Evolutionary conservation across 2,329 filamentous ascomycete species (phyloP), one percentile per base, ranked within the genome.

Genomic region (Cladobotryum mycophilum): DNA sequence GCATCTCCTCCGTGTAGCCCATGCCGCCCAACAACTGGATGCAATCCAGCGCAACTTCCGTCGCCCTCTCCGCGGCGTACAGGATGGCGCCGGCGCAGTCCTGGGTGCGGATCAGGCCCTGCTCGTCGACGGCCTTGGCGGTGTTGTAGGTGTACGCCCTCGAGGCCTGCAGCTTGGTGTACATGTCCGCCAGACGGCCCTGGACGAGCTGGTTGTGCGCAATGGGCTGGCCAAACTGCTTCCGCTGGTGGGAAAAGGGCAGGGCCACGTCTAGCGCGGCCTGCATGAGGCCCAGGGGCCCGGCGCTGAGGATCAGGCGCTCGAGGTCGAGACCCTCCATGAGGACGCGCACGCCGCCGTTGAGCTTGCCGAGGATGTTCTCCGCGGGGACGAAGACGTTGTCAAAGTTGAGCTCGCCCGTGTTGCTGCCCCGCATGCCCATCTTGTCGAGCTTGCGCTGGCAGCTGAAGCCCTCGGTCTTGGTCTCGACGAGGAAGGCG

Each of bases 321-420:
- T 99, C 93, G 34, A 99, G 81, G 65, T 99, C 93, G 4, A 99
- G 79, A 2, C 93, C 93, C 65, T 96, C 88, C 93, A 99, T 97
- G 34, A 99, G 76, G 4, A 99, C 92, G 56, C 82, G 83, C 22
- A 95, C 91, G 55, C 93, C 93, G 47, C 80, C 82, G 72, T 96
- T 87, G 52, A 95, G 64, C 37, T 80, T 69, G 30, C 93, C 93
- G 1, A 99, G 79, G 1, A 96, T 70, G 66, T 95, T 89, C 61
- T 86, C 85, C 8, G 75, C 72, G 3, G 93, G 90, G 6, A 97
- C 89, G 64, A 96, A 96, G 52, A 96, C 89, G 58, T 85, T 78
- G 55, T 96, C 90, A 59, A 97, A 95, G 50, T 92, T 80, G 20
- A 97, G 80, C 70, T 97, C 93, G 61, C 93, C 93, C 0, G 93